A percentile compares a stretch with the other conserved stretches of the same genome.
phyloP scores from a whole-genome alignment of 148 eudicot genomes.

The Amaranthus hypochondriacus region DNA sequence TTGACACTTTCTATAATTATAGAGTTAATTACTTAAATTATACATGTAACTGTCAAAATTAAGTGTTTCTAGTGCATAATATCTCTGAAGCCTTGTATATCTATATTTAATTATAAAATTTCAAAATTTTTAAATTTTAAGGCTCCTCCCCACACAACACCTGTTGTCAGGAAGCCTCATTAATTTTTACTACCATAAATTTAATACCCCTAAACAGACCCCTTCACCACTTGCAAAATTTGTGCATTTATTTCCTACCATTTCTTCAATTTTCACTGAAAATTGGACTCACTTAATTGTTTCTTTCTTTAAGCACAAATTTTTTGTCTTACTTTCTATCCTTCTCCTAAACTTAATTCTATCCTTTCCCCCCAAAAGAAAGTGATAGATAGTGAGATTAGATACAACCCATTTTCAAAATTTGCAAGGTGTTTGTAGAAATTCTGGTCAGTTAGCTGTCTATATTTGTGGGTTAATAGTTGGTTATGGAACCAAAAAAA shows the following conservation, averaged over 20 bases:
- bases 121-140: neutral
- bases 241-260: neutral
- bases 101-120: too few relatives aligned
- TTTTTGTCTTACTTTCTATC: neutral
- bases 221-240: neutral
- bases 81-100: too few relatives aligned
- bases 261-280: neutral
- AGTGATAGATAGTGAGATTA: too few relatives aligned
- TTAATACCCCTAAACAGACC: neutral
- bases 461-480: constrained; percentile 17
- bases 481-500: constrained; percentile 13
- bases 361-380: neutral
- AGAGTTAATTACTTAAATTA: too few relatives aligned
- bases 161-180: neutral
- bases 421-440: too few relatives aligned
- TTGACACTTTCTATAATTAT: too few relatives aligned
- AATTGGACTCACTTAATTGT: neutral
- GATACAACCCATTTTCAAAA: too few relatives aligned
- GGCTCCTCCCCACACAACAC: neutral
- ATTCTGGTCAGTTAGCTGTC: constrained; percentile 16
- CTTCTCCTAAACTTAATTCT: neutral
- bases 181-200: constrained; percentile 8
- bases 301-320: neutral
- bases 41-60: too few relatives aligned
- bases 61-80: too few relatives aligned